Conservation (phyloP, 768 basidiomycete genomes). For the Mycena albidolilacea region DNA sequence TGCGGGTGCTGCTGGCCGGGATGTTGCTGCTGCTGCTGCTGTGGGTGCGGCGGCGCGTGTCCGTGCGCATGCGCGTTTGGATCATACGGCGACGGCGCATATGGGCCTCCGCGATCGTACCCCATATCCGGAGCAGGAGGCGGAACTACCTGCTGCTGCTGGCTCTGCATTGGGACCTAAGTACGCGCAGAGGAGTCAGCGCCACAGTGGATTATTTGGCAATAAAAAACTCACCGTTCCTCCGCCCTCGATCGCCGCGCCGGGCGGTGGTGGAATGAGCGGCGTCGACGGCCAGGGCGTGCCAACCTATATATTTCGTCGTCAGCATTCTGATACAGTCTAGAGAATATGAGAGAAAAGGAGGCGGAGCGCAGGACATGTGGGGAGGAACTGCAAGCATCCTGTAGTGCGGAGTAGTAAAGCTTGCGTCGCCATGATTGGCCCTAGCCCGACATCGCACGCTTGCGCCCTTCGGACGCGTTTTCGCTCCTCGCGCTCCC, state of each 20-base stretch:
- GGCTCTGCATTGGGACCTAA: slow-evolving; percentile 13
- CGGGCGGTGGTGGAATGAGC: slow-evolving; percentile 41
- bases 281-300: slow-evolving; percentile 38
- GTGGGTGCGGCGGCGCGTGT: slow-evolving; percentile 41
- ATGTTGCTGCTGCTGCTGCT: slow-evolving; percentile 45
- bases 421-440: too few species aligned
- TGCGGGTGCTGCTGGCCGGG: slow-evolving; percentile 42
- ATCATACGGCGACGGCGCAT: slow-evolving; percentile 38
- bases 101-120: slow-evolving; percentile 35
- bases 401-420: too few species aligned
- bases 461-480: too few species aligned
- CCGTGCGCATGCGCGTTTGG: slow-evolving; percentile 10
- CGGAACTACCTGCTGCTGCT: background rate
- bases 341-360: background rate
- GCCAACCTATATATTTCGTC: slow-evolving; percentile 9
- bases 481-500: too few species aligned
- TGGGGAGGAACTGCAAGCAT: too few species aligned
- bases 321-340: background rate
- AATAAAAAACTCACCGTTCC: slow-evolving; percentile 9
- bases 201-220: background rate
- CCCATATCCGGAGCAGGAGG: slow-evolving; percentile 27
- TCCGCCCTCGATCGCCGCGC: slow-evolving; percentile 37
- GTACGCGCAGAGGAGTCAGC: background rate
- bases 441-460: too few species aligned
- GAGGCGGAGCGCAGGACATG: background rate